Evolutionary conservation across 2,329 filamentous ascomycete species (phyloP).

Genomic region (Proliferodiscus dingleyae): DNA sequence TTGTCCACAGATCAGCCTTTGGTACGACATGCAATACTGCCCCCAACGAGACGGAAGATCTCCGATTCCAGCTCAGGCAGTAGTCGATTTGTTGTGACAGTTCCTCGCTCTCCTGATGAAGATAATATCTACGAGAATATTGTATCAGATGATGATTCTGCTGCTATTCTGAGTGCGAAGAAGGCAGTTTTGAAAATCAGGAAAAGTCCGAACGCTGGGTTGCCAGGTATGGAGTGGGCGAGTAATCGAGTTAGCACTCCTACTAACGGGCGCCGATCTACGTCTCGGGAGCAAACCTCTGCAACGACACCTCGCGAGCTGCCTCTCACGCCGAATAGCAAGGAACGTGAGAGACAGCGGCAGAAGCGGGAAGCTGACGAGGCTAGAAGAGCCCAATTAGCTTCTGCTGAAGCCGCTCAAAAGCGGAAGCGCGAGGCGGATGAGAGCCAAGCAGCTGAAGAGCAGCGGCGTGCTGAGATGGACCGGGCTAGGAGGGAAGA

Average conservation of each 20-base stretch:
- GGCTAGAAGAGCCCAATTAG: slow-evolving; percentile 5
- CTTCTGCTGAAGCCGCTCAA: slow-evolving; percentile 1
- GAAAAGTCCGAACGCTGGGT: slow-evolving; percentile 13
- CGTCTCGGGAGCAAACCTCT: slow-evolving; percentile 3
- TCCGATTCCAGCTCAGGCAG: slow-evolving; percentile 3
- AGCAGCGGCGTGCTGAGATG: slow-evolving; percentile 10
- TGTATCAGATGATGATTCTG: slow-evolving; percentile 21
- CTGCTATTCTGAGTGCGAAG: slow-evolving; percentile 12
- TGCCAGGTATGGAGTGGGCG: slow-evolving; percentile 13
- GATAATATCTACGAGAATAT: slow-evolving; percentile 26
- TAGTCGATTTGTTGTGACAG: slow-evolving; percentile 4
- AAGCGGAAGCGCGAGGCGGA: slow-evolving; percentile 7
- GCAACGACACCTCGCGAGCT: slow-evolving; percentile 15
- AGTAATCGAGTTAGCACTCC: slow-evolving; percentile 22
- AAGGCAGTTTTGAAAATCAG: slow-evolving; percentile 16
- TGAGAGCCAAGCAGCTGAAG: slow-evolving; percentile 13
- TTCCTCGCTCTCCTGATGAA: slow-evolving; percentile 10
- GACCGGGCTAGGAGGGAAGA: slow-evolving; percentile 10
- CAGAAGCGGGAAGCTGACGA: slow-evolving; percentile 16
- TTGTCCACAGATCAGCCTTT: slow-evolving; percentile 17
- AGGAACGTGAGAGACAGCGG: slow-evolving; percentile 17
- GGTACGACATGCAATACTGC: slow-evolving; percentile 2
- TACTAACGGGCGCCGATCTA: slow-evolving; percentile 16
- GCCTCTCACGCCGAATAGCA: slow-evolving; percentile 25
- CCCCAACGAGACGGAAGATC: slow-evolving; percentile 9